A percentile compares a stretch with the other conserved stretches of the same genome.
Evolutionary conservation across 768 basidiomycete species (phyloP).

Genomic region (Amanita muscaria): DNA sequence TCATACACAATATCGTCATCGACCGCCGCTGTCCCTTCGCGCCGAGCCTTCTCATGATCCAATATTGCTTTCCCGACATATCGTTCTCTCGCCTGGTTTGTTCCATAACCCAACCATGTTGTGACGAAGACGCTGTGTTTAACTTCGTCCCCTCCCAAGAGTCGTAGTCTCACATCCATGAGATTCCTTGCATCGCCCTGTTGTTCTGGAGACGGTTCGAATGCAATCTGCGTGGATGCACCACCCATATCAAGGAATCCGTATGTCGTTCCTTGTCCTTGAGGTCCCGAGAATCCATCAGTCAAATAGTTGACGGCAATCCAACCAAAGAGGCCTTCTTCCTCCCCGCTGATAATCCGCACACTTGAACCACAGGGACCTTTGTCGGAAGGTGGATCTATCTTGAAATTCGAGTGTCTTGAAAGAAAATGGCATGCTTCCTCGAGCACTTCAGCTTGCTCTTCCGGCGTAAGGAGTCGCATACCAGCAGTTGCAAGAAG

Average conservation of each 20-base stretch:
- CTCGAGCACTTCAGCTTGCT: constrained; percentile 66
- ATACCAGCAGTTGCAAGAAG: constrained; percentile 96
- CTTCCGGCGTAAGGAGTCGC: constrained; percentile 67
- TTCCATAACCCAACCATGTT: constrained; percentile 97
- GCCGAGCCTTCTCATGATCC: constrained; percentile 39
- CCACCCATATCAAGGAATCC: constrained; percentile 99
- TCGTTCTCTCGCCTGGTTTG: constrained; percentile 92
- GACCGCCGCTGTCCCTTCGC: constrained; percentile 20
- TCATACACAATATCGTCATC: constrained; percentile 47
- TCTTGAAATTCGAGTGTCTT: constrained; percentile 67
- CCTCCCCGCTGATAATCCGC: constrained; percentile 93
- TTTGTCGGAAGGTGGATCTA: constrained; percentile 52
- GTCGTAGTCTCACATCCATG: constrained; percentile 70
- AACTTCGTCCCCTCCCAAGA: constrained; percentile 80
- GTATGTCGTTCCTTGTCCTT: constrained; percentile 69
- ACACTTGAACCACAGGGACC: constrained; percentile 92
- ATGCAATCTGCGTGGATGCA: constrained; percentile 97
- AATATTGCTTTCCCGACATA: constrained; percentile 68
- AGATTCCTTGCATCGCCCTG: constrained; percentile 50
- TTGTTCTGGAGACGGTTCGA: constrained; percentile 71
- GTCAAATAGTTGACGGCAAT: constrained; percentile 98
- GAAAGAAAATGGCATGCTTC: constrained; percentile 72
- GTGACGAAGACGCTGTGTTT: constrained; percentile 93
- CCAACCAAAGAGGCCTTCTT: constrained; percentile 98
- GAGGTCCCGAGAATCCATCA: constrained; percentile 74